Conservation (phyloP, 2,329 filamentous ascomycete genomes). For the Nothophaeocryptopus gaeumannii region DNA sequence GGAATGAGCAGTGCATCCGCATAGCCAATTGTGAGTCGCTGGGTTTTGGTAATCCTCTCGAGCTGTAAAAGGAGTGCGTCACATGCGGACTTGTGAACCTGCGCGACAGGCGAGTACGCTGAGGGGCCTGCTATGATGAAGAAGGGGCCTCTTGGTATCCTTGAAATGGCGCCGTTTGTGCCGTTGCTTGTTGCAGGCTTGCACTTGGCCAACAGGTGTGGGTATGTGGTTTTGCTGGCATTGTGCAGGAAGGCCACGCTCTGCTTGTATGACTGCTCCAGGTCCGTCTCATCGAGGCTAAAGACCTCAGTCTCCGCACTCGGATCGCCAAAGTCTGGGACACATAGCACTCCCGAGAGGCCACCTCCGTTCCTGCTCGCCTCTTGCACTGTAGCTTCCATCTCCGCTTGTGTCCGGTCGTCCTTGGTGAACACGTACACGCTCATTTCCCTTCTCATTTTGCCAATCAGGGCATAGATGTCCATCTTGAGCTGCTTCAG, state of each 20-base stretch:
- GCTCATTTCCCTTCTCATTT: constrained; percentile 25
- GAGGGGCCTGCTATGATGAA: constrained; percentile 18
- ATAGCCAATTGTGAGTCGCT: constrained; percentile 20
- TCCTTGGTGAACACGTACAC: constrained; percentile 22
- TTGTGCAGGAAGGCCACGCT: constrained; percentile 30
- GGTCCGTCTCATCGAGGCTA: constrained; percentile 19
- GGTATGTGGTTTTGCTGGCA: constrained; percentile 13
- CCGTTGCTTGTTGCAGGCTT: constrained; percentile 1
- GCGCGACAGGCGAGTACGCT: constrained; percentile 11
- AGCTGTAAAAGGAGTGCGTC: constrained; percentile 18
- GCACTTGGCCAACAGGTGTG: constrained; percentile 10
- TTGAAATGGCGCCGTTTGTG: constrained; percentile 3
- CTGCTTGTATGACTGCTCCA: constrained; percentile 22
- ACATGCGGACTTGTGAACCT: constrained; percentile 17
- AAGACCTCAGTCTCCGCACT: constrained; percentile 20
- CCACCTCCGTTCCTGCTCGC: constrained; percentile 13
- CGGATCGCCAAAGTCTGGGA: constrained; percentile 16
- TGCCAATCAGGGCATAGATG: constrained; percentile 23
- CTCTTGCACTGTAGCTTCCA: constrained; percentile 18
- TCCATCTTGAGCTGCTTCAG: constrained; percentile 29
- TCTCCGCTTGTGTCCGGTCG: constrained; percentile 18
- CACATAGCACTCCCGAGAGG: constrained; percentile 30
- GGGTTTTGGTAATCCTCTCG: constrained; percentile 16
- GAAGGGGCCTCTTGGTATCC: constrained; percentile 17
- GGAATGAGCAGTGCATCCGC: constrained; percentile 22